Base-by-base conservation (phyloP, 129 eudicot species). In the Ambrosia artemisiifolia region DNA sequence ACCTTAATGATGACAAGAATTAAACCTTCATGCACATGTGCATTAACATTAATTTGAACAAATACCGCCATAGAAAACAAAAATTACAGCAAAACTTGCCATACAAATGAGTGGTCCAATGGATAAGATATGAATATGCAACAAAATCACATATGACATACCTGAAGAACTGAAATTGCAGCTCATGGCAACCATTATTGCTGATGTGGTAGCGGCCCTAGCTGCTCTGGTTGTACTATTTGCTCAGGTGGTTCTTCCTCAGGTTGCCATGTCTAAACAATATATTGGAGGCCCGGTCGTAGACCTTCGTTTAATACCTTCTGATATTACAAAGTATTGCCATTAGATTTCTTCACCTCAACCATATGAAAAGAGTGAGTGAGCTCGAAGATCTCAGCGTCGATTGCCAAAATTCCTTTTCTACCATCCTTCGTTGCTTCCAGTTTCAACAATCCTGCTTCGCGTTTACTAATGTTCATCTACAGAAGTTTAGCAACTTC, bases 211-310 rank as follows among this genome's bases (percentile, higher is more conserved):
- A 47, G 36, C 51, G 65, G 65, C 47, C 35, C 36, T 38, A 4
- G 64, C 44, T 69, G 76, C 47, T 35, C 71, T 1, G 73, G 53
- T 61, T 35, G 72, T 38, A 50, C 35, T 30, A 61, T 78, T 24
- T 50, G 78, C 28, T 67, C 66, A 2, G 61, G 72, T 12, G 69
- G 75, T 70, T 50, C 63, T 57, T 42, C 84, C 47, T 85, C 88
- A 0, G 84, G 87, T 79, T 90, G 93, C 96, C 96, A 90, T 54
- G 86, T 79, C 96, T 87, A 87, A 68, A 85, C 87, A 28, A 87
- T 91, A 71, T 87, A 95, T 75, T 80, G 69, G 5, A 91, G 81
- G 5, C 81, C 95, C 33, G 97, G 90, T 67, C 86, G 72, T 48
- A 91, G 69, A 6, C 78, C 85, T 69, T 84, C 84, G 33, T 88